A percentile compares a stretch with the other conserved stretches of the same genome.
phyloP scores from a whole-genome alignment of 2,329 filamentous ascomycete species.

The Aspergillus neotritici region DNA sequence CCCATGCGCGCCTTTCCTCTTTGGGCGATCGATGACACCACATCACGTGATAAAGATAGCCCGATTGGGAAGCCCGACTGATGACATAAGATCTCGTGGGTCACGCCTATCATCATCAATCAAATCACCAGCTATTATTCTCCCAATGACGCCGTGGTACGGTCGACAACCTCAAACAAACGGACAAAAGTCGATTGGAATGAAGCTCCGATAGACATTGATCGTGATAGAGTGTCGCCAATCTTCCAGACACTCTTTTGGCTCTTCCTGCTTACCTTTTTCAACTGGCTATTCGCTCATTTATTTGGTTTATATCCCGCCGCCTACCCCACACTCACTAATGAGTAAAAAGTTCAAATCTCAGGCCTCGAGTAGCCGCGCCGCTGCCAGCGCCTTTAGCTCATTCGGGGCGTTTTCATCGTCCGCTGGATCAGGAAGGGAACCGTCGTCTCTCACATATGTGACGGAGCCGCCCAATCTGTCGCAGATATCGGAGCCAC shows the following conservation, averaged over 20 bases:
- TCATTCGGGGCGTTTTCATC: constrained; percentile 40
- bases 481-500: constrained; percentile 67
- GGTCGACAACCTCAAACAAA: too few relatives aligned
- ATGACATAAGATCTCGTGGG: constrained; percentile 2
- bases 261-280: neutral
- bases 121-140: too few relatives aligned
- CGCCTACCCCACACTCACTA: constrained; percentile 41
- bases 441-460: constrained; percentile 69
- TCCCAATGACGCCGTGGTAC: too few relatives aligned
- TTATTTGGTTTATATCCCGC: constrained; percentile 16
- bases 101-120: neutral
- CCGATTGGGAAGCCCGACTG: constrained; percentile 24
- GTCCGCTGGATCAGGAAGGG: constrained; percentile 36
- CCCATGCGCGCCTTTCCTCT: constrained; percentile 24
- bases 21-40: constrained; percentile 29
- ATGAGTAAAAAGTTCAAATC: constrained; percentile 61
- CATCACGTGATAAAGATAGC: constrained; percentile 25
- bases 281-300: constrained; percentile 1
- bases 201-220: neutral
- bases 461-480: constrained; percentile 80
- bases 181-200: too few relatives aligned
- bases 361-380: constrained; percentile 59
- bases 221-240: neutral
- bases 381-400: constrained; percentile 46
- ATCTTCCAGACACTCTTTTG: neutral